phyloP scores from a whole-genome alignment of 257 asterid species.

The Scutellaria minor region DNA sequence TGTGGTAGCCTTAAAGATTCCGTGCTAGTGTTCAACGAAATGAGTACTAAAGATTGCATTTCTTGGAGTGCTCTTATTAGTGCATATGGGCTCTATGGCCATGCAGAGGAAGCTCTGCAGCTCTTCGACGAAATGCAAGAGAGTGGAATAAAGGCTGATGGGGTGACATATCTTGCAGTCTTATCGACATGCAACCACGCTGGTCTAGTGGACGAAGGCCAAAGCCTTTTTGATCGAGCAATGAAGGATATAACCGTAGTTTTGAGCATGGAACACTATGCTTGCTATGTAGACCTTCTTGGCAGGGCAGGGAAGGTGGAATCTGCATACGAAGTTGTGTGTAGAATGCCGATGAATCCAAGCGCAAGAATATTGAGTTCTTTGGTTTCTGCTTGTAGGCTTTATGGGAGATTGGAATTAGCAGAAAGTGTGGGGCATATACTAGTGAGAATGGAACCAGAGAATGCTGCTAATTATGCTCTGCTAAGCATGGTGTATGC shows the following conservation, averaged over 20 bases:
- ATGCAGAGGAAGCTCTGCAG: constrained; percentile 56
- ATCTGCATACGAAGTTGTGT: constrained; percentile 55
- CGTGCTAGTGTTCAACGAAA: constrained; percentile 52
- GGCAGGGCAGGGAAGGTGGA: constrained; percentile 73
- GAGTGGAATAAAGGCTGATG: constrained; percentile 55
- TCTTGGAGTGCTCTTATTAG: constrained; percentile 73
- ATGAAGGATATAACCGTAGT: constrained; percentile 34
- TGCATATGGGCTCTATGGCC: constrained; percentile 61
- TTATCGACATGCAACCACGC: constrained; percentile 65
- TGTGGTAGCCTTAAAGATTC: constrained; percentile 65
- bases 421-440: constrained; percentile 53
- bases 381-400: constrained; percentile 63
- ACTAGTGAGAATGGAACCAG: constrained; percentile 67
- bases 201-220: constrained; percentile 68
- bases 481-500: constrained; percentile 63
- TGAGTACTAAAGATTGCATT: constrained; percentile 53
- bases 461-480: constrained; percentile 63
- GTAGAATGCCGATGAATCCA: constrained; percentile 49
- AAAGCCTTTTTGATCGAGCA: constrained; percentile 47
- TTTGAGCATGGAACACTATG: constrained; percentile 59
- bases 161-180: constrained; percentile 55
- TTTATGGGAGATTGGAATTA: constrained; percentile 62
- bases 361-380: constrained; percentile 55
- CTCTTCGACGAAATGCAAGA: constrained; percentile 55
- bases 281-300: constrained; percentile 71